phyloP scores from a whole-genome alignment of 176 grass and related monocot genomes.

The Phyllostachys edulis region DNA sequence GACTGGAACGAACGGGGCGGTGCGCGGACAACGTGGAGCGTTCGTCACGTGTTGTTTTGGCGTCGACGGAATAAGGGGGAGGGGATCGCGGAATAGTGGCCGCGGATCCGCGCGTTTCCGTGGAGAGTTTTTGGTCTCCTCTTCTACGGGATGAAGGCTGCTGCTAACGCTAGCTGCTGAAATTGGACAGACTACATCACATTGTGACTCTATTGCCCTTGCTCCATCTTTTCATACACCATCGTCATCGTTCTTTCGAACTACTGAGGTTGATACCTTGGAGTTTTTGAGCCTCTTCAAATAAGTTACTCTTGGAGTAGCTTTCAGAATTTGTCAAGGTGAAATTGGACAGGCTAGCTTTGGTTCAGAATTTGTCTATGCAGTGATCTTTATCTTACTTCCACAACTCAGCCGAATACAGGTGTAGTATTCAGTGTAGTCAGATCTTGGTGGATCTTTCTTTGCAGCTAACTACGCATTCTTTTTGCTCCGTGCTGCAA shows the following conservation, averaged over 20 bases:
- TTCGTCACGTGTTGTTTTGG: neutral
- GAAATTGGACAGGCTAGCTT: constrained; percentile 15
- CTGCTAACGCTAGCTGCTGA: neutral
- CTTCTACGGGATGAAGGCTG: neutral
- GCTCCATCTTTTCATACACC: neutral
- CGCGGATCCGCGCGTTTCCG: neutral
- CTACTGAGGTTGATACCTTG: neutral
- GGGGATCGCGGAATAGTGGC: neutral
- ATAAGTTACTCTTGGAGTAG: neutral
- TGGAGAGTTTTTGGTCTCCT: neutral
- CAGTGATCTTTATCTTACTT: neutral
- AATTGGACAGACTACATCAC: neutral
- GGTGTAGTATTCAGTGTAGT: neutral
- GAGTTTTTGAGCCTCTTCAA: neutral
- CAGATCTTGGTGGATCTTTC: neutral
- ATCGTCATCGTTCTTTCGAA: neutral
- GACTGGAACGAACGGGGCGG: neutral
- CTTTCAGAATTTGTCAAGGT: too few species aligned
- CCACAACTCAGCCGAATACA: neutral
- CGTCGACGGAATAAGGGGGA: neutral
- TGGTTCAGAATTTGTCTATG: neutral
- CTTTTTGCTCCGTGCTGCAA: neutral
- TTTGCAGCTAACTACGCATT: neutral
- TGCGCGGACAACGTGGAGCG: neutral
- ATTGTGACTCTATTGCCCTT: neutral